phyloP scores from a whole-genome alignment of 495 filamentous ascomycete genomes.

The Aspergillus haitiensis region DNA sequence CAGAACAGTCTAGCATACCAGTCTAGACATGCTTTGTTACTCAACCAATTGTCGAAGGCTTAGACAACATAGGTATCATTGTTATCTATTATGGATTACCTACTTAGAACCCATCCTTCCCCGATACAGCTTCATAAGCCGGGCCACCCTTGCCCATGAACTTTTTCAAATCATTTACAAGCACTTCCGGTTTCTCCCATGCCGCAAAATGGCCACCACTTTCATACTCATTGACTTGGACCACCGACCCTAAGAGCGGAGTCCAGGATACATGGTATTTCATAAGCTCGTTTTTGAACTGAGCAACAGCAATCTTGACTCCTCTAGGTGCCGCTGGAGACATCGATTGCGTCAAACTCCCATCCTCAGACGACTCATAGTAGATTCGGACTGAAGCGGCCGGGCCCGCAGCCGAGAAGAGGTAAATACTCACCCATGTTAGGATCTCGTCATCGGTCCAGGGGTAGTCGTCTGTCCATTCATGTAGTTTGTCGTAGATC shows the following conservation, averaged over 20 bases:
- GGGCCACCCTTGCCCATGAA: conserved; percentile 47
- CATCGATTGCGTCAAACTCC: conserved; percentile 2
- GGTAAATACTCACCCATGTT: conserved; percentile 56
- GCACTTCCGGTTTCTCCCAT: conserved; percentile 48
- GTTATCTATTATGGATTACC: background rate
- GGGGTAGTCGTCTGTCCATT: conserved; percentile 50
- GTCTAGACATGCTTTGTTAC: no score
- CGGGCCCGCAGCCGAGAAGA: conserved; percentile 52
- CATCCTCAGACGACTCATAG: conserved; percentile 41
- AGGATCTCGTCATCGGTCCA: conserved; percentile 58
- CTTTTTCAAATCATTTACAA: conserved; percentile 41
- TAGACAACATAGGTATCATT: conserved; percentile 4
- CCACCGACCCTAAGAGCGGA: conserved; percentile 40
- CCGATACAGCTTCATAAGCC: conserved; percentile 40
- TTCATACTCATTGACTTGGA: conserved; percentile 43
- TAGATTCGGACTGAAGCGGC: conserved; percentile 52
- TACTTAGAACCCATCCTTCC: conserved; percentile 47
- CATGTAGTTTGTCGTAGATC: conserved; percentile 57
- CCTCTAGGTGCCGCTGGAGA: conserved; percentile 19
- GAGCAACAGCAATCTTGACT: conserved; percentile 45
- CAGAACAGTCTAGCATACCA: no score
- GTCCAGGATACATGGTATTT: conserved; percentile 44
- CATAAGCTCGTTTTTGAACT: conserved; percentile 47
- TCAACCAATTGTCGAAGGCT: no score
- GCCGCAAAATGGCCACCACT: conserved; percentile 55